Base-by-base conservation (phyloP, 139 green algal species). In the Pycnococcus provasolii region DNA sequence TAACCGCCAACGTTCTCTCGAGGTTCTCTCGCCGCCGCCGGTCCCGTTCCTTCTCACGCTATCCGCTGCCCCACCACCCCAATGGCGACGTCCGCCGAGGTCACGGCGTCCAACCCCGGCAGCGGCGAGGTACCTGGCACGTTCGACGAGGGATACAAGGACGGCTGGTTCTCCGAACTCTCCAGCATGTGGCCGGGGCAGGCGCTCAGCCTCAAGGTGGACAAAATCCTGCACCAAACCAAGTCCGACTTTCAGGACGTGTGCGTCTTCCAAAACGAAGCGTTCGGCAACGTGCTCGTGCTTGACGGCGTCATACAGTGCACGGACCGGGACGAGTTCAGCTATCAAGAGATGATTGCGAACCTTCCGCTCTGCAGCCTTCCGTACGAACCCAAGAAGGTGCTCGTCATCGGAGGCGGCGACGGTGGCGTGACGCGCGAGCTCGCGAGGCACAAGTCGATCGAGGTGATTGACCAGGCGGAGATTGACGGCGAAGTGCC, bases 321-420 rank as follows among this genome's bases (percentile, higher is more conserved):
- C 62, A 98, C 93, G 13, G 85, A 97, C 39, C 73, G 82, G 2
- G 94, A 99, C 68, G 94, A 99, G 76, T 94, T 93, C 61, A 82
- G 85, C 2, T 99, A 99, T 79, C 89, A 95, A 79, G 94, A 99
- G 78, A 97, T 98, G 93, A 96, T 99, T 45, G 74, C 87, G 1
- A 89, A 99, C 76, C 68, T 99, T 42, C 87, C 94, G 1, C 65
- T 96, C 42, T 96, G 88, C 67, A 81, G 85, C 1, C 78, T 96
- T 9, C 67, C 83, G 64, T 79, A 90, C 3, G 62, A 72, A 9
- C 71, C 85, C 42, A 81, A 81, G 66, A 79, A 77, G 64, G 94
- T 94, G 53, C 79, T 97, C 50, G 89, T 99, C 15, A 86, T 99
- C 37, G 94, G 94, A 44, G 94, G 94, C 48, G 94, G 94, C 45